Base-by-base conservation (phyloP, 768 basidiomycete species). In the Heimioporus sp. region DNA sequence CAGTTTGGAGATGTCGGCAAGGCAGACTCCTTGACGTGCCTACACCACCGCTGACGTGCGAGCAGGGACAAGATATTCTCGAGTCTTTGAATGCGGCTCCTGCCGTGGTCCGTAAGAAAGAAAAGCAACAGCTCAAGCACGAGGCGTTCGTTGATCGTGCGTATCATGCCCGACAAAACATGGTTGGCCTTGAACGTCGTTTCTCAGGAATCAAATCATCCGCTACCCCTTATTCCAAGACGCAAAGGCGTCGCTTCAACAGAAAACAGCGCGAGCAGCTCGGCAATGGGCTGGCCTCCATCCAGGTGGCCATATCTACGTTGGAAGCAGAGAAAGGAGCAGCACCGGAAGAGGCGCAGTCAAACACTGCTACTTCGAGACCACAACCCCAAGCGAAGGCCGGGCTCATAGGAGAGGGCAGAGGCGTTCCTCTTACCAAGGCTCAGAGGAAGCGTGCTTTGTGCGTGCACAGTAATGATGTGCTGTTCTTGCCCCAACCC, bases 321-420 rank as follows among this genome's bases (percentile, higher is more conserved):
- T 66, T 89, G 21, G 80, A 80, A 46, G 71, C 73, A 66, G 64
- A 57, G 45, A 62, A 56, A 56, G 43, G 32, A n/a, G 48, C 48
- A 13, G 60, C 60, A 11, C 49, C 52, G 10, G 36, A 57, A 21
- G 56, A 55, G 28, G 64, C 49, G 19, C 47, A 48, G 32, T 50
- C 54, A 17, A 51, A 64, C 32, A 58, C 51, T 10, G 41, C 56
- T 21, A 49, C 56, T 40, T 68, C 61, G 24, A 46, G 52, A 36
- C 57, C 39, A 37, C 48, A 43, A 40, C 42, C 49, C 52, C 36
- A 59, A 49, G 20, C 24, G 1, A 76, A 74, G 57, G 61, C 71
- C 20, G 79, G 80, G 7, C 79, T 78, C 56, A 90, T 92, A 57
- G 88, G 88, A 6, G 78, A 85, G 67, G 81, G 89, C 3, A 84